These are phyloP conservation scores for Dryas integrifolia DNA, from an alignment of 331 rosid genomes.

Conservation along the genomic window DNA sequence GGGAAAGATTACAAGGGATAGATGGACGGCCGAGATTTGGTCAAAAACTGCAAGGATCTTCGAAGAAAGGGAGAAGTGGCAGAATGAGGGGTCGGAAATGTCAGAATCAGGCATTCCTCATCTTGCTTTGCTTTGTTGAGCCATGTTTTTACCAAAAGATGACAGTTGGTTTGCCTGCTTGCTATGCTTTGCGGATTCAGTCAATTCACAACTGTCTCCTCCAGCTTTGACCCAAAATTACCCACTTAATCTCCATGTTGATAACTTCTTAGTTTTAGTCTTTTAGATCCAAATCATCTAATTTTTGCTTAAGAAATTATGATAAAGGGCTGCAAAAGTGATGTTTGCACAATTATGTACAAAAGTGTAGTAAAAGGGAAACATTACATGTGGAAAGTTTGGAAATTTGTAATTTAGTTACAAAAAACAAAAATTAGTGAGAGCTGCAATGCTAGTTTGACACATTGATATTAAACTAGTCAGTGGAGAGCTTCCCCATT, in stretches of 20 bases:
- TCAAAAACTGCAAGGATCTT: slow-evolving; percentile 53
- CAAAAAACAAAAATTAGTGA: background rate
- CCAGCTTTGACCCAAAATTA: slow-evolving; percentile 14
- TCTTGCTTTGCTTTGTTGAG: slow-evolving; percentile 22
- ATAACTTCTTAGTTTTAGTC: background rate
- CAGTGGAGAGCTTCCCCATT: no score
- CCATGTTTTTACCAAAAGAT: slow-evolving; percentile 25
- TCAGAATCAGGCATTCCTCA: slow-evolving; percentile 42
- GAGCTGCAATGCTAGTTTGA: no score
- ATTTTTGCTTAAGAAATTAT: slow-evolving; percentile 1
- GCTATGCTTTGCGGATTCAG: slow-evolving; percentile 7
- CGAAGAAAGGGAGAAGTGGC: slow-evolving; percentile 20
- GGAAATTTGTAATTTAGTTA: background rate
- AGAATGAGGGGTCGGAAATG: slow-evolving; percentile 37
- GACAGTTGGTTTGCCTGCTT: slow-evolving; percentile 25
- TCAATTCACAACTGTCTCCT: slow-evolving; percentile 12
- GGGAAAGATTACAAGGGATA: background rate
- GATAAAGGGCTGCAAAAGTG: background rate
- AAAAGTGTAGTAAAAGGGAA: background rate
- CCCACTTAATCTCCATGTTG: background rate
- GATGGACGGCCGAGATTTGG: slow-evolving; percentile 49
- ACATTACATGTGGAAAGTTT: no score
- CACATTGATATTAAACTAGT: no score
- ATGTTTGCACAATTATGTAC: background rate
- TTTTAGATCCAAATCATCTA: background rate